Conservation (phyloP, 352 stramenopile species). For the Pythium pyrilobum region DNA sequence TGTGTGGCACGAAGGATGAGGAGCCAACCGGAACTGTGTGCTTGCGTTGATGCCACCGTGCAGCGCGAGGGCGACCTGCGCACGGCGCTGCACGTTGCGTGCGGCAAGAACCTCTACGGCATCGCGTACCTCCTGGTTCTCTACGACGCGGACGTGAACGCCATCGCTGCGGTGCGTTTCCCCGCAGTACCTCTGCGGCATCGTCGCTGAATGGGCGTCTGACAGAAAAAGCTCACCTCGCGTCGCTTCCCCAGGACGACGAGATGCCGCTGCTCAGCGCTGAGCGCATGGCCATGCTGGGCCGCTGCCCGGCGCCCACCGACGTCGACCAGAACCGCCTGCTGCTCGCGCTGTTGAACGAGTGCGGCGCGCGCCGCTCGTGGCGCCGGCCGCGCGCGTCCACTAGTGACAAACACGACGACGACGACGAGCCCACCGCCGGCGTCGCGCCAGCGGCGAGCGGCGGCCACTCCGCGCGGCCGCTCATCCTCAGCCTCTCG, state of each 20-base stretch:
- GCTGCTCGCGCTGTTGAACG: constrained; percentile 35
- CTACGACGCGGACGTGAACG: constrained; percentile 70
- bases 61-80: constrained; percentile 50
- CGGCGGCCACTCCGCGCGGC: not conserved
- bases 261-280: constrained; percentile 59
- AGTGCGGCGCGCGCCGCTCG: constrained; percentile 41
- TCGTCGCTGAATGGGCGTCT: not conserved
- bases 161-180: constrained; percentile 42
- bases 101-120: constrained; percentile 48
- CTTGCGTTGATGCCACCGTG: too few species aligned
- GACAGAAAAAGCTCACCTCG: not conserved
- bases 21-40: not conserved
- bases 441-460: not conserved
- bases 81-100: constrained; percentile 63
- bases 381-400: constrained; percentile 24
- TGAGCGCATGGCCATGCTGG: constrained; percentile 14
- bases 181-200: not conserved
- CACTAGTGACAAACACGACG: not conserved
- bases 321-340: constrained; percentile 22
- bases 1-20: too few species aligned
- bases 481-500: constrained; percentile 11
- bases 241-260: constrained; percentile 33
- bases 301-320: not conserved
- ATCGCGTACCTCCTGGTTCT: constrained; percentile 61
- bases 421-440: not conserved